These are phyloP conservation scores for Schizosaccharomyces versatilis DNA, from an alignment of 1,139 yeast genomes.

Conservation along the genomic window DNA sequence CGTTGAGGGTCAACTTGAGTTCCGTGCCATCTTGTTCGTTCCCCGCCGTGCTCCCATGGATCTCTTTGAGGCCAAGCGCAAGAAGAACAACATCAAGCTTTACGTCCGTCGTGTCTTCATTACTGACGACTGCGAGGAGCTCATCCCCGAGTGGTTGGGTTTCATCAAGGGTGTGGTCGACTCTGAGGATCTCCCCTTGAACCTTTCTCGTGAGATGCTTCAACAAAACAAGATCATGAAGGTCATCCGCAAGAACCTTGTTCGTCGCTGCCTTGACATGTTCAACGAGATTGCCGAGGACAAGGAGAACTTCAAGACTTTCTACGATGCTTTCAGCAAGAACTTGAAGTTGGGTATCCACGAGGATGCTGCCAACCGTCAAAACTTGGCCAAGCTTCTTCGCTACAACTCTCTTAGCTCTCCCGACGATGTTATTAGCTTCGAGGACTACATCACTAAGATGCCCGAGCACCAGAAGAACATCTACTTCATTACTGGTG, in stretches of 20 bases:
- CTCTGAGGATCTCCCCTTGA: constrained; percentile 97
- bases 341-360: constrained; percentile 97
- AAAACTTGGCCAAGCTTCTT: constrained; percentile 80
- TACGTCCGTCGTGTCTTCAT: constrained; percentile 99
- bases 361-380: constrained; percentile 96
- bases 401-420: constrained; percentile 96
- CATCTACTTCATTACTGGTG: constrained; percentile 98
- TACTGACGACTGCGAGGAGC: constrained; percentile 97
- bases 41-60: constrained; percentile 99
- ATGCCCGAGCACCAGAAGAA: constrained; percentile 99
- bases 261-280: constrained; percentile 94
- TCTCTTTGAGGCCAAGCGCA: constrained; percentile 90
- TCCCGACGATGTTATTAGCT: constrained; percentile 76
- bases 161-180: constrained; percentile 98
- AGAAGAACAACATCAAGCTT: constrained; percentile 95
- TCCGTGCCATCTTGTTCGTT: constrained; percentile 89
- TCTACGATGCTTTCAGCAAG: constrained; percentile 95
- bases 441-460: constrained; percentile 92
- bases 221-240: constrained; percentile 99
- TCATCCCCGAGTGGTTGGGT: constrained; percentile 96
- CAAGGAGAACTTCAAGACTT: constrained; percentile 92
- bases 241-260: constrained; percentile 97
- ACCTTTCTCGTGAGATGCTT: constrained; percentile 98
- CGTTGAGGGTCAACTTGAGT: constrained; percentile 99
- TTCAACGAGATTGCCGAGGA: constrained; percentile 98